Evolutionary conservation across 1,139 yeast species (phyloP), one percentile per base, ranked within the genome.

Genomic region (Scheffersomyces titani): DNA sequence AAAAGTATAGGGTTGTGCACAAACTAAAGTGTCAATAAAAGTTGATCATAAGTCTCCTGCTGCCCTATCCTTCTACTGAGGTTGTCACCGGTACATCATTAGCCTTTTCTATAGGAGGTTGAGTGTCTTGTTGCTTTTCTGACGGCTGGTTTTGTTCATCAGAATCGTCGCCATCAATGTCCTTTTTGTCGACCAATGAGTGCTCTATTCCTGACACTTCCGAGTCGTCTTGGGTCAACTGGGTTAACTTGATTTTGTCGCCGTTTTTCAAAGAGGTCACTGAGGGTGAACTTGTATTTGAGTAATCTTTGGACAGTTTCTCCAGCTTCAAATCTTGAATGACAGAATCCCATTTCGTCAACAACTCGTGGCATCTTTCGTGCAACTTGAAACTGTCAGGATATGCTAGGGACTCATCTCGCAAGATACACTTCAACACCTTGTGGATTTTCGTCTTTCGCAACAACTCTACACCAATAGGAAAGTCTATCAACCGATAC

Each of bases 371-470:
- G 59, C 84, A 77, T 61, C 81, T 72, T 56, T 78, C 80, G 62
- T 82, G 86, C 56, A 83, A 73, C 59, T 78, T 75, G 66, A 77
- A 80, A 61, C 82, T 81, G 55, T 80, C 80, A 22, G 80, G 74
- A 57, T 77, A 78, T 59, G 74, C 80, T 63, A 81, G 73, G 51
- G 73, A 73, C 48, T 72, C 74, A 59, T 77, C 77, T 59, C 74
- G 76, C 55, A 77, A 64, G 49, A 83, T 81, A 59, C 84, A 82
- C 65, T 78, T 81, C 60, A 83, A 68, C 2, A 83, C 87, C 66
- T 83, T 83, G 63, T 83, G 86, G 55, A 83, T 72, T 63, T 82
- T 83, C 19, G 86, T 81, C 74, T 72, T 82, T 71, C 69, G 82
- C 59, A 83, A 72, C 57, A 81, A 70, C n/a, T 83, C 85, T 52